Conservation (phyloP, 1,139 yeast species). For the Lodderomyces elongisporus region DNA sequence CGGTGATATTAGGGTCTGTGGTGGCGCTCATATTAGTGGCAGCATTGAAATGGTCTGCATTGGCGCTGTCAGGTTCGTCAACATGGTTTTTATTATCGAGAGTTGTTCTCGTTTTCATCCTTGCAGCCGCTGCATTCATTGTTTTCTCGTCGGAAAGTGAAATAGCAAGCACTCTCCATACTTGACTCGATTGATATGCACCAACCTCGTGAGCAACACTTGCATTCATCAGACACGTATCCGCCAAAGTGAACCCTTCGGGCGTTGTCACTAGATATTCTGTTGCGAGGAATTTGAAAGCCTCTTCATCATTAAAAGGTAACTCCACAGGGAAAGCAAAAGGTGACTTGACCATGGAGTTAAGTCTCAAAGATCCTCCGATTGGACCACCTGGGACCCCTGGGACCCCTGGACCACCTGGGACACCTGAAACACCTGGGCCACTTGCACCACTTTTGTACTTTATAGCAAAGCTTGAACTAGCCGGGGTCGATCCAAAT, state of each 20-base stretch:
- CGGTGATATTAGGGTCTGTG: not conserved
- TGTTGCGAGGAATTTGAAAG: conserved; percentile 39
- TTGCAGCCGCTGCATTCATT: conserved; percentile 7
- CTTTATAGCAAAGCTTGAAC: conserved; percentile 7
- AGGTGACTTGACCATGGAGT: conserved; percentile 25
- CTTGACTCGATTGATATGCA: conserved; percentile 55
- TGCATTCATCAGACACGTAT: conserved; percentile 58
- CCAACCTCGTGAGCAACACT: conserved; percentile 51
- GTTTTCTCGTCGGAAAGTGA: conserved; percentile 43
- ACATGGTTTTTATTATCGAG: not conserved
- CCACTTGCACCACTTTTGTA: no score
- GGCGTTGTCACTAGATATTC: conserved; percentile 42
- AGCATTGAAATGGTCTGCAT: not conserved
- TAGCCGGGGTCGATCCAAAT: conserved; percentile 12
- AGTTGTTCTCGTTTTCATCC: no score
- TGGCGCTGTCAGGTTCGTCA: not conserved
- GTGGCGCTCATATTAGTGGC: not conserved
- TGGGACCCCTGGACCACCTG: no score
- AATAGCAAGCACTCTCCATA: conserved; percentile 63
- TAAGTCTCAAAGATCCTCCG: no score
- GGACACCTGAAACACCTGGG: no score
- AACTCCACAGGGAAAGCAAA: conserved; percentile 41
- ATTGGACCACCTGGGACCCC: no score
- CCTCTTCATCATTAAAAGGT: conserved; percentile 37
- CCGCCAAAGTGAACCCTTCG: conserved; percentile 45